Percentiles rank a stretch among this genome's conserved stretches.
Evolutionary conservation across 2,329 filamentous ascomycete species (phyloP).

Genomic region (Myriosclerotinia scirpicola): DNA sequence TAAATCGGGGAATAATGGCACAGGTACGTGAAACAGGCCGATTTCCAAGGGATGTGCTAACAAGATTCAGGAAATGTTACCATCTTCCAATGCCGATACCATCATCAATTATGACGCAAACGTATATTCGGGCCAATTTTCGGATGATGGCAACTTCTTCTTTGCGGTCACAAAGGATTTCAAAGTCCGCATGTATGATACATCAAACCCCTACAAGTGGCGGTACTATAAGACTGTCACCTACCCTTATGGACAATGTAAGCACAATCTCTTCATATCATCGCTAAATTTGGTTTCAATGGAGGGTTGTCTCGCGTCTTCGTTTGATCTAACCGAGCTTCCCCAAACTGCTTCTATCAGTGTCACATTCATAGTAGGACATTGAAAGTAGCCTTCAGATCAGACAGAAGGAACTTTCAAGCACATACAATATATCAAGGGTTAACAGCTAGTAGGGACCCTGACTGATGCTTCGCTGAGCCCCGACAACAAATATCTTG

Average conservation of each 20-base stretch:
- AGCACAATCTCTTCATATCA: neutral
- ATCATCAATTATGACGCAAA: constrained; percentile 84
- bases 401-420: too few species aligned
- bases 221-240: constrained; percentile 88
- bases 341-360: neutral
- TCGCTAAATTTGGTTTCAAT: neutral
- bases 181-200: constrained; percentile 95
- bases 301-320: too few species aligned
- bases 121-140: constrained; percentile 95
- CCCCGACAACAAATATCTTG: constrained; percentile 87
- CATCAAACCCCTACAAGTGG: constrained; percentile 93
- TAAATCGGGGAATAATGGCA: constrained; percentile 65
- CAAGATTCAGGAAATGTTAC: constrained; percentile 66
- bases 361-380: too few species aligned
- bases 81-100: constrained; percentile 74
- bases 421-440: neutral
- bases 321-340: neutral
- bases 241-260: constrained; percentile 73
- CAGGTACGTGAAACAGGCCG: constrained; percentile 51
- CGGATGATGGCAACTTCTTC: constrained; percentile 96
- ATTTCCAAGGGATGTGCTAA: neutral
- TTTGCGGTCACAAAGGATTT: constrained; percentile 92
- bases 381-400: too few species aligned
- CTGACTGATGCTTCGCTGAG: constrained; percentile 91
- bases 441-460: constrained; percentile 57